These are phyloP conservation scores for Caryopteris hybrid DNA, from an alignment of 305 asterid genomes.

Conservation along the genomic window DNA sequence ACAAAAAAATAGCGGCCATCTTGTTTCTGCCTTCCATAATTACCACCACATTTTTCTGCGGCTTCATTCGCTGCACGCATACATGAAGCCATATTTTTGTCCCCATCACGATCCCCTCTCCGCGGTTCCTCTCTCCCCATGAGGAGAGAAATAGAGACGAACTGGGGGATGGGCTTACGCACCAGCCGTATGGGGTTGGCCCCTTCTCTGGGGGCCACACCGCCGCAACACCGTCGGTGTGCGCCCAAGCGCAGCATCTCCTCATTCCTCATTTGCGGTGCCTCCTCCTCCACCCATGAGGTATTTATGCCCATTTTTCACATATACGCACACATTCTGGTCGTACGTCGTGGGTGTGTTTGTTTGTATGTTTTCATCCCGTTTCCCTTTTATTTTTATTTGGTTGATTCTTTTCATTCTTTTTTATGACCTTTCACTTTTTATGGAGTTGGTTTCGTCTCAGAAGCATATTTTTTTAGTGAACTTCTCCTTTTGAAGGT, in stretches of 20 bases:
- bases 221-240: constrained; percentile 21
- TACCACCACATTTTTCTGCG: too few species aligned
- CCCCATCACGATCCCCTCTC: not conserved
- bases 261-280: constrained; percentile 34
- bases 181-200: constrained; percentile 30
- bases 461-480: not conserved
- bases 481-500: not conserved
- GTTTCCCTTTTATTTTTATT: not conserved
- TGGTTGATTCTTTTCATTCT: not conserved
- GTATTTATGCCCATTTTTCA: not conserved
- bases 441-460: constrained; percentile 2
- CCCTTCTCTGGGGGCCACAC: constrained; percentile 14
- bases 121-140: constrained; percentile 5
- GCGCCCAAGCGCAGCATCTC: constrained; percentile 24
- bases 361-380: not conserved
- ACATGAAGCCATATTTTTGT: not conserved
- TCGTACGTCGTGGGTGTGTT: too few species aligned
- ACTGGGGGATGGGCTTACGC: constrained; percentile 31
- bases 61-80: too few species aligned
- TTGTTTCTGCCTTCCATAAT: too few species aligned
- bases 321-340: too few species aligned
- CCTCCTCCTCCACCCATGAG: constrained; percentile 27
- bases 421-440: too few species aligned
- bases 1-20: too few species aligned
- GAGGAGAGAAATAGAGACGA: constrained; percentile 18